These are phyloP conservation scores for Fusarium hainanense DNA, from an alignment of 2,329 filamentous ascomycete species.

Conservation along the genomic window DNA sequence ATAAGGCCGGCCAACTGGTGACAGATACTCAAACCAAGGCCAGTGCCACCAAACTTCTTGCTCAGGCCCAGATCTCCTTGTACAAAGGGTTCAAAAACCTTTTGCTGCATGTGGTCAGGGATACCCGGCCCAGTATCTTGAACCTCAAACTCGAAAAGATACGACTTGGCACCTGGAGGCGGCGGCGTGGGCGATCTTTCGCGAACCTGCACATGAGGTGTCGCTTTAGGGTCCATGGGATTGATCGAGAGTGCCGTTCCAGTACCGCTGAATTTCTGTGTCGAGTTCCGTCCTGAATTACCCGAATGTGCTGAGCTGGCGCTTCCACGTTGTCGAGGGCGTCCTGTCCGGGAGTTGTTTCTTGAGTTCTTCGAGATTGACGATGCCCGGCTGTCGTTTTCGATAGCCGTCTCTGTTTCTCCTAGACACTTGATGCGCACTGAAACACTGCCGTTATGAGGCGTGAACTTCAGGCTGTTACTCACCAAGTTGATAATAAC, in stretches of 20 bases:
- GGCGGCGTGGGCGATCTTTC: constrained; percentile 70
- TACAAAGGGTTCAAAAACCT: constrained; percentile 93
- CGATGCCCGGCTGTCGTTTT: constrained; percentile 62
- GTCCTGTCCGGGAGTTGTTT: constrained; percentile 56
- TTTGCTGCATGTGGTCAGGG: constrained; percentile 77
- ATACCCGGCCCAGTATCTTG: constrained; percentile 91
- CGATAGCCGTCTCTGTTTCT: constrained; percentile 60
- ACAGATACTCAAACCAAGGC: constrained; percentile 88
- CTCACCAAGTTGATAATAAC: constrained; percentile 94
- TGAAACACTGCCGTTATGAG: constrained; percentile 77
- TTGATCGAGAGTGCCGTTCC: constrained; percentile 71
- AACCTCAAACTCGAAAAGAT: constrained; percentile 87
- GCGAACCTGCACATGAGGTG: constrained; percentile 59
- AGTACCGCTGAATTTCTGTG: constrained; percentile 46
- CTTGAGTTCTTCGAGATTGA: constrained; percentile 63
- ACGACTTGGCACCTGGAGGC: constrained; percentile 70
- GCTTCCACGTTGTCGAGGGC: constrained; percentile 59
- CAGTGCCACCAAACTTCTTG: constrained; percentile 91
- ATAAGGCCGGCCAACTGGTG: constrained; percentile 86
- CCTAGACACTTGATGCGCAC: constrained; percentile 80
- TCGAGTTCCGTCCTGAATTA: constrained; percentile 52
- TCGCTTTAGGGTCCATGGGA: constrained; percentile 67
- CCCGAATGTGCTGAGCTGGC: constrained; percentile 64
- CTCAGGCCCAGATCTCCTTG: constrained; percentile 91
- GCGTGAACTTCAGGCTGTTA: constrained; percentile 93